Percentiles rank a stretch among this genome's conserved stretches.
These are phyloP conservation scores for Acer campestre DNA, from an alignment of 345 rosid species.

Conservation along the genomic window DNA sequence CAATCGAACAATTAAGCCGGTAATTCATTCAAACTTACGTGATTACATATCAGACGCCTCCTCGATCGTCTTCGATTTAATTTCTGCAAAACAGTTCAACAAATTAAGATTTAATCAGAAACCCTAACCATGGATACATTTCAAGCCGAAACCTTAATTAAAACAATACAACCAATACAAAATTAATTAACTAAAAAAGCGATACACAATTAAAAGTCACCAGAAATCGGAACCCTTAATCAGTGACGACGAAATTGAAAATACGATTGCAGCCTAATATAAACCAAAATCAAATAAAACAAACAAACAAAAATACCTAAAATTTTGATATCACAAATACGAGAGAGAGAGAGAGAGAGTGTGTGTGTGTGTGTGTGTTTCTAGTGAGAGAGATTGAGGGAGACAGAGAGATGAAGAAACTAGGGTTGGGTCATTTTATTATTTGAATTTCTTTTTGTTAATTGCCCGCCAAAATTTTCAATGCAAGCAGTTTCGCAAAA, in stretches of 20 bases:
- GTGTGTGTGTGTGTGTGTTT: too few species aligned
- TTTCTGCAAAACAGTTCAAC: conserved; percentile 1
- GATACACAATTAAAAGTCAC: not conserved
- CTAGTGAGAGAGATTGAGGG: conserved; percentile 3
- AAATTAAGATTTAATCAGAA: conserved; percentile 3
- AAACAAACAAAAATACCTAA: conserved; percentile 3
- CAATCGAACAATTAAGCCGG: not conserved
- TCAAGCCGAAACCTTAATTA: too few species aligned
- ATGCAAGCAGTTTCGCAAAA: not conserved
- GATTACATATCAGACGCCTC: not conserved
- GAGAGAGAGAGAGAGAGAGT: conserved; percentile 22
- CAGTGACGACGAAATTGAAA: not conserved
- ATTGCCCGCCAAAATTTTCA: conserved; percentile 78
- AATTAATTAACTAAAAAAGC: not conserved
- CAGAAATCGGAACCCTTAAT: conserved; percentile 13
- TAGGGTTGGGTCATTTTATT: conserved; percentile 58
- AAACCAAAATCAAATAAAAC: not conserved
- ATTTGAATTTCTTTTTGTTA: conserved; percentile 42
- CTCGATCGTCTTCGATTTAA: not conserved
- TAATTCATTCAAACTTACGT: conserved; percentile 15
- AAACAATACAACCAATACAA: not conserved
- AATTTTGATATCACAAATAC: conserved; percentile 2
- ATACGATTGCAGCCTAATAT: not conserved
- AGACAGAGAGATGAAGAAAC: conserved; percentile 22
- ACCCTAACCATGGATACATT: not conserved